Conservation (phyloP, 495 filamentous ascomycete species). For the Lentithecium fluviatile region DNA sequence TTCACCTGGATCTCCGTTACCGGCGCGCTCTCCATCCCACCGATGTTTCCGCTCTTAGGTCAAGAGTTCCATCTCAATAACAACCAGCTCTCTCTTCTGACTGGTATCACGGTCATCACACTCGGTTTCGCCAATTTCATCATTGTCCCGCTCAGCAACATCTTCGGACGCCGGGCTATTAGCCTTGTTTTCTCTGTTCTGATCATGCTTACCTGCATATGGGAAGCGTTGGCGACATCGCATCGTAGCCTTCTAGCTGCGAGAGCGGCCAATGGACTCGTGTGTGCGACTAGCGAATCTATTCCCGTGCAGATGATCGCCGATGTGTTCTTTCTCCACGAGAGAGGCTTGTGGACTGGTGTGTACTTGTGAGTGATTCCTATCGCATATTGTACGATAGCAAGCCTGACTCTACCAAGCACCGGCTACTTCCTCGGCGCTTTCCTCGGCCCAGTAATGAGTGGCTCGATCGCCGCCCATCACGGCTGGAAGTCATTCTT, state of each 20-base stretch:
- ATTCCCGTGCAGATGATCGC: slow-evolving; percentile 64
- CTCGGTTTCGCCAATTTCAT: slow-evolving; percentile 61
- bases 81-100: slow-evolving; percentile 53
- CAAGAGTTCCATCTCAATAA: slow-evolving; percentile 55
- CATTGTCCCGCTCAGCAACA: slow-evolving; percentile 59
- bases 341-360: slow-evolving; percentile 58
- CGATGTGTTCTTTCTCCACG: slow-evolving; percentile 65
- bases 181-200: slow-evolving; percentile 52
- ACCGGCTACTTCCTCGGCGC: slow-evolving; percentile 42
- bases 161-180: slow-evolving; percentile 57
- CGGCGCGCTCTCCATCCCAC: slow-evolving; percentile 48
- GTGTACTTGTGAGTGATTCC: slow-evolving; percentile 57
- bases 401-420: slow-evolving; percentile 22
- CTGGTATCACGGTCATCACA: slow-evolving; percentile 62
- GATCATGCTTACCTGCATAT: slow-evolving; percentile 47
- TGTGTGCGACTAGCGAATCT: slow-evolving; percentile 61
- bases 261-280: slow-evolving; percentile 57
- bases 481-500: slow-evolving; percentile 58
- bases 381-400: slow-evolving; percentile 31
- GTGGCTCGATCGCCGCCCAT: slow-evolving; percentile 55
- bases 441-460: slow-evolving; percentile 55
- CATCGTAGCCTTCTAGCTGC: slow-evolving; percentile 57
- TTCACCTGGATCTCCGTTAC: slow-evolving; percentile 57
- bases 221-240: slow-evolving; percentile 41
- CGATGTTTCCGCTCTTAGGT: slow-evolving; percentile 58